Evolutionary conservation across 163 green algal species (phyloP).

Genomic region (Chlorella variabilis): DNA sequence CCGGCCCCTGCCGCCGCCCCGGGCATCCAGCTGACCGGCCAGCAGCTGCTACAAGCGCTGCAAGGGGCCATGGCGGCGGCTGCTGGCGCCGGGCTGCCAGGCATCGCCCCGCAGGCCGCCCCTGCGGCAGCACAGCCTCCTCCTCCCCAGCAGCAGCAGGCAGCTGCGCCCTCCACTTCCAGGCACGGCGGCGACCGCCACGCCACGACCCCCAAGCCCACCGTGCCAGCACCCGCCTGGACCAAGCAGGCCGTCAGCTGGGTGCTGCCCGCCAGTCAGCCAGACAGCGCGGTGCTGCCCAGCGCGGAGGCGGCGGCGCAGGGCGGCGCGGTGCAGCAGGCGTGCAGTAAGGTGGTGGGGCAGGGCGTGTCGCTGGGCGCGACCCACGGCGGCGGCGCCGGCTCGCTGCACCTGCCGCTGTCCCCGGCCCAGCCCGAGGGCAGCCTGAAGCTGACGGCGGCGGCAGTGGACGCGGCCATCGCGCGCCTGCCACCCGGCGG

Average conservation of each 20-base stretch:
- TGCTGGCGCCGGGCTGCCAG: too few relatives aligned
- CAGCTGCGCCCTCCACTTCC: neutral
- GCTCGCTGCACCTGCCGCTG: conserved; percentile 6
- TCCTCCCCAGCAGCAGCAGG: neutral
- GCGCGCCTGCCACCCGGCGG: neutral
- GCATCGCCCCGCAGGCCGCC: too few relatives aligned
- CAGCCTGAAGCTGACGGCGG: neutral
- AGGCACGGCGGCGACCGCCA: neutral
- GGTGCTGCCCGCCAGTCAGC: neutral
- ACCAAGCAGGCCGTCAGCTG: conserved; percentile 1
- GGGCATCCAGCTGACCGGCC: neutral
- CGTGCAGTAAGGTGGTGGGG: conserved; percentile 15
- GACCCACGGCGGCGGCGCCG: neutral
- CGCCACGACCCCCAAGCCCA: neutral
- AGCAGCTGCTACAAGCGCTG: conserved; percentile 27
- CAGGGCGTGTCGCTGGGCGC: neutral
- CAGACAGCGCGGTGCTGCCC: neutral
- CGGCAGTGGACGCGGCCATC: neutral
- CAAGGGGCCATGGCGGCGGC: conserved; percentile 5
- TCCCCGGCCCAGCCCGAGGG: conserved; percentile 5
- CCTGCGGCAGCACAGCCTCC: too few relatives aligned
- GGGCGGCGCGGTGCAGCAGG: neutral
- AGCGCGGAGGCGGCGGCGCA: neutral
- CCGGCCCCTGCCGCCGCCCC: too few relatives aligned
- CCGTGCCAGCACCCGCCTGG: conserved; percentile 8